phyloP scores from a whole-genome alignment of 139 green algal genomes.

The Nannochloris sp. region DNA sequence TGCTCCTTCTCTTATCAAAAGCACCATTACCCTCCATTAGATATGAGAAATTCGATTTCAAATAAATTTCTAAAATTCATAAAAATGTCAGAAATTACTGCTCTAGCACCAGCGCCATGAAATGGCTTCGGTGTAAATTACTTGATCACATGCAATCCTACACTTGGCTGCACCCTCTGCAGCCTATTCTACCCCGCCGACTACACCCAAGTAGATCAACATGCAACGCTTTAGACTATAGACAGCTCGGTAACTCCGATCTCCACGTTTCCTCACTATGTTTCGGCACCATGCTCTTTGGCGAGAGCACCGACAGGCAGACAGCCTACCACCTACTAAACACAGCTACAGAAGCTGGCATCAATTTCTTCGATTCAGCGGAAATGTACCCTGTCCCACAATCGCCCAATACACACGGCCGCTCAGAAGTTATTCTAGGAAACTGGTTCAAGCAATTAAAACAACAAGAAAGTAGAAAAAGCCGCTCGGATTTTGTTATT shows the following conservation, averaged over 20 bases:
- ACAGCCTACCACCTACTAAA: conserved; percentile 42
- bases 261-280: conserved; percentile 34
- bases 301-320: conserved; percentile 41
- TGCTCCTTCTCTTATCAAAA: too few relatives aligned
- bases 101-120: too few relatives aligned
- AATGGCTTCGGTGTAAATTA: too few relatives aligned
- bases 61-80: too few relatives aligned
- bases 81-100: too few relatives aligned
- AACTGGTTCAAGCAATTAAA: conserved; percentile 30
- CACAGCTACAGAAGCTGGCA: conserved; percentile 50
- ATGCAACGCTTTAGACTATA: conserved; percentile 45
- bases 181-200: too few relatives aligned
- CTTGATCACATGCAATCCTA: too few relatives aligned
- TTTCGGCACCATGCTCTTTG: conserved; percentile 85
- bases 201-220: too few relatives aligned
- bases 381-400: conserved; percentile 84
- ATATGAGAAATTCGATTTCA: too few relatives aligned
- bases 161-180: too few relatives aligned
- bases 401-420: conserved; percentile 45
- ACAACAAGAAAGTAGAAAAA: neutral
- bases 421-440: conserved; percentile 50
- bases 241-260: conserved; percentile 17
- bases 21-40: too few relatives aligned
- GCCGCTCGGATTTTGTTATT: conserved; percentile 38
- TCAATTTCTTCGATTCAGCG: conserved; percentile 86